phyloP scores from a whole-genome alignment of 495 filamentous ascomycete species.

The Xanthoparmelia taractica region DNA sequence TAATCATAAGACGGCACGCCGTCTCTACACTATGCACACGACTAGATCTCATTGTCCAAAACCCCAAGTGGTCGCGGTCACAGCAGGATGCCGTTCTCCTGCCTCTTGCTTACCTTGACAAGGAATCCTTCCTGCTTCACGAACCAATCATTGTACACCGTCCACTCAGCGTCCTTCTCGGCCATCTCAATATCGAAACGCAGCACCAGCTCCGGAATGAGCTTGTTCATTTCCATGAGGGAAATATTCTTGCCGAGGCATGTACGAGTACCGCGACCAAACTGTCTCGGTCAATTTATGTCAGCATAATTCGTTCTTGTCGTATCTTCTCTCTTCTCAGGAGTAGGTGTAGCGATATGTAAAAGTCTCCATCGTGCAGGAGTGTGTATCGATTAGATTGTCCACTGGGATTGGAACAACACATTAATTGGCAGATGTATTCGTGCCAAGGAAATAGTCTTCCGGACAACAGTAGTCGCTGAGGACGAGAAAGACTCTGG shows the following conservation, averaged over 20 bases:
- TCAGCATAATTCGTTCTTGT: neutral
- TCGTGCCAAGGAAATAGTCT: neutral
- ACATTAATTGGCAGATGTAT: neutral
- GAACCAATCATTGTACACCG: slow-evolving; percentile 42
- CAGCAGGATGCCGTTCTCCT: neutral
- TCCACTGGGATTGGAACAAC: neutral
- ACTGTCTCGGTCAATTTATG: slow-evolving; percentile 25
- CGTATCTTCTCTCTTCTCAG: neutral
- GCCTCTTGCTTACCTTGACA: neutral
- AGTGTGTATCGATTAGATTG: neutral
- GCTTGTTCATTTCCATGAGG: slow-evolving; percentile 41
- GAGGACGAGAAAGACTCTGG: neutral
- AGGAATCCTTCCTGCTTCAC: slow-evolving; percentile 37
- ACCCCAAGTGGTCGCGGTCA: too few relatives aligned
- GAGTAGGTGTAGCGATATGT: neutral
- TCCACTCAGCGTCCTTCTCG: slow-evolving; percentile 31
- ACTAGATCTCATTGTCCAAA: too few relatives aligned
- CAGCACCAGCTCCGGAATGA: slow-evolving; percentile 40
- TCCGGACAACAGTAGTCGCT: neutral
- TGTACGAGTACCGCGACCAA: slow-evolving; percentile 38
- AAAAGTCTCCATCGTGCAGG: too few relatives aligned
- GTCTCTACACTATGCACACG: too few relatives aligned
- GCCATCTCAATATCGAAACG: slow-evolving; percentile 37
- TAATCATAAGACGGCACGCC: too few relatives aligned
- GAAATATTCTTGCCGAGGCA: slow-evolving; percentile 46